Conservation (phyloP, 306 rosid species). For the Ormosia semicastrata region DNA sequence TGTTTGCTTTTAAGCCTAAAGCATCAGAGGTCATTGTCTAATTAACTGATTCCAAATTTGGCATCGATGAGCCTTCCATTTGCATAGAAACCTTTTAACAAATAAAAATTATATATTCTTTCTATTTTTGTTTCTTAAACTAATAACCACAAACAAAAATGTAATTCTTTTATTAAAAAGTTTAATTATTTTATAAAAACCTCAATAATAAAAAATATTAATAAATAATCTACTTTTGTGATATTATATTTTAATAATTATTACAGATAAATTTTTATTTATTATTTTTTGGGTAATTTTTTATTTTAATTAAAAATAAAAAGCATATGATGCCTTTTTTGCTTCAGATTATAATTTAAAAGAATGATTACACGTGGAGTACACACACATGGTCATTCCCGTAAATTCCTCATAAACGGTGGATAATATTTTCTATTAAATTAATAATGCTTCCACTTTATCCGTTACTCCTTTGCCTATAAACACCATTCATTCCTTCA, state of each 20-base stretch:
- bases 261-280: too few species aligned
- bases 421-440: constrained; percentile 5
- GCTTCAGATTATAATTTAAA: neutral
- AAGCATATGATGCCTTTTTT: neutral
- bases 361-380: neutral
- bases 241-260: too few species aligned
- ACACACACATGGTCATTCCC: neutral
- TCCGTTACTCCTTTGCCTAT: constrained; percentile 20
- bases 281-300: too few species aligned
- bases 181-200: neutral
- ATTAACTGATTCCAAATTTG: neutral
- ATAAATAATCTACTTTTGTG: too few species aligned
- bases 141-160: neutral
- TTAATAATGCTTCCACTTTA: neutral
- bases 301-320: neutral
- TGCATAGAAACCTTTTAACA: too few species aligned
- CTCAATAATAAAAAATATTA: neutral
- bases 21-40: neutral
- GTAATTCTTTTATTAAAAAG: neutral
- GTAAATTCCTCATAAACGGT: neutral
- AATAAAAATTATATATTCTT: neutral
- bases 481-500: neutral
- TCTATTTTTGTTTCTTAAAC: neutral
- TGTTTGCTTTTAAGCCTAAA: constrained; percentile 1
- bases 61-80: neutral